Evolutionary conservation across 345 rosid genomes (phyloP), one percentile per base, ranked within the genome.

Genomic region (Jatropha curcas): DNA sequence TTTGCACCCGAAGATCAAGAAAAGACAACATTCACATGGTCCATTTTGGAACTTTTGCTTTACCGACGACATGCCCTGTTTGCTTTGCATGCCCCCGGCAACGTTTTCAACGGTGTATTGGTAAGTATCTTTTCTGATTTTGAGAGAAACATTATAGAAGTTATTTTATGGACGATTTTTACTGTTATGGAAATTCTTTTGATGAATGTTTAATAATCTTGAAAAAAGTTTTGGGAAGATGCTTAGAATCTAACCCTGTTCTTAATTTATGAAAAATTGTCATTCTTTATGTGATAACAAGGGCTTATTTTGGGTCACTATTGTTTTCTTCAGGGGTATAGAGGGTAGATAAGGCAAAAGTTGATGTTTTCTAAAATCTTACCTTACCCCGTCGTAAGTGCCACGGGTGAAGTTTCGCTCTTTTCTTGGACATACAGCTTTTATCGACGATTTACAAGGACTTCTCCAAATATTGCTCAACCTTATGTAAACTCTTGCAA

Each of bases 361-460:
- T 30, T 11, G 64, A 60, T 60, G 39, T n/a, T n/a, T 31, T 60
- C 30, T 60, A 5, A 5, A 60, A 12, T 28, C 64, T 28, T 31
- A 60, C 64, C 22, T 14, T 60, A n/a, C n/a, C n/a, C n/a, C n/a
- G n/a, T n/a, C n/a, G n/a, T n/a, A n/a, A n/a, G n/a, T n/a, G n/a
- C n/a, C n/a, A 30, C 37, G 41, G 37, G n/a, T n/a, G 22, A 60
- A 60, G 37, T n/a, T 60, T 5, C 64, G 20, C 3, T 61, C 27
- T 35, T 59, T 59, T 28, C 20, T 65, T 22, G 68, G 68, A 22
- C 68, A 65, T 65, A 35, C 53, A 22, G 68, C 0, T 65, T 65
- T 27, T 65, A 65, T 20, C 16, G 35, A 8, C 14, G 53, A 12
- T 45, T 65, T 4, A 41, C 43, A 0, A 41, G 43, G 5, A 53